A percentile compares a stretch with the other conserved stretches of the same genome.
phyloP scores from a whole-genome alignment of 257 asterid genomes.

The Penstemon eatonii region DNA sequence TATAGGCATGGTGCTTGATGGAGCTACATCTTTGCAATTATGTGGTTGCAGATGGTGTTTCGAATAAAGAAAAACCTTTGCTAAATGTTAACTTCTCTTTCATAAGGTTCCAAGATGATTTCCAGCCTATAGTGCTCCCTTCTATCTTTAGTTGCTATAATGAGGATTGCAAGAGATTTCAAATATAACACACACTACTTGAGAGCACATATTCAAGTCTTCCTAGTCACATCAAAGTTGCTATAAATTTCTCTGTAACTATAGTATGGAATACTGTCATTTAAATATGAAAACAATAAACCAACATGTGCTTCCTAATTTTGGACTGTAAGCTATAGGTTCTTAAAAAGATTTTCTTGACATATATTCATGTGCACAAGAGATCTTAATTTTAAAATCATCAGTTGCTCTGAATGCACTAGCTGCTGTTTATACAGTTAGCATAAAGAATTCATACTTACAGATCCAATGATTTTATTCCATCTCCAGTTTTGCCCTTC shows the following conservation, averaged over 20 bases:
- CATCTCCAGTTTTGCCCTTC: background rate
- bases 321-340: background rate
- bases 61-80: background rate
- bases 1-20: background rate
- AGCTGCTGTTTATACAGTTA: background rate
- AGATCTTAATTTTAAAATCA: background rate
- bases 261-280: background rate
- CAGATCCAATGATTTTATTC: background rate
- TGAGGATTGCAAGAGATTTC: background rate
- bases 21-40: background rate
- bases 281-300: too few relatives aligned
- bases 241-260: background rate
- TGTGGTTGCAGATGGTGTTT: background rate
- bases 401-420: background rate
- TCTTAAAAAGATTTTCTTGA: background rate
- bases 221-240: too few relatives aligned
- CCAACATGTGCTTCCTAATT: too few relatives aligned
- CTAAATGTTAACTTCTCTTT: background rate
- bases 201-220: too few relatives aligned
- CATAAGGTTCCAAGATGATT: background rate
- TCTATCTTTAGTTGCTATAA: background rate
- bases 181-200: too few relatives aligned
- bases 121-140: background rate
- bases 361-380: background rate
- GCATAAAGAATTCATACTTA: background rate